Conservation (phyloP, 1,284 basidiomycete species). For the Trichosporon sp. region DNA sequence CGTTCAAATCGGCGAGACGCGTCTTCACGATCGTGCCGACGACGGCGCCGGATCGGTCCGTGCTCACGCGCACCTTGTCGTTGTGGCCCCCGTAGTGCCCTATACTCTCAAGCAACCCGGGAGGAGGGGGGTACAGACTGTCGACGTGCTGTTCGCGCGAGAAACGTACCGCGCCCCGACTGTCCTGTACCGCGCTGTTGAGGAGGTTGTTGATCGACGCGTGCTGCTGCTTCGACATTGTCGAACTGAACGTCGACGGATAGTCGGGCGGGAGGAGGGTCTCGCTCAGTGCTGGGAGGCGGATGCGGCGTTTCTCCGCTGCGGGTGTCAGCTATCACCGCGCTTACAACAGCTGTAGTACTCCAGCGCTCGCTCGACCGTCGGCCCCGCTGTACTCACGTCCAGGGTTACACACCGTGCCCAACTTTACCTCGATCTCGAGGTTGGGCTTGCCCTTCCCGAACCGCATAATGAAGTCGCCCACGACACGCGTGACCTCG, state of each 20-base stretch:
- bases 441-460: slow-evolving; percentile 57
- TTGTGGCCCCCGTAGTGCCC: slow-evolving; percentile 21
- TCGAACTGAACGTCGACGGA: slow-evolving; percentile 75
- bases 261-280: slow-evolving; percentile 62
- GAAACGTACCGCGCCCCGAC: slow-evolving; percentile 67
- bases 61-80: slow-evolving; percentile 77
- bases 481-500: slow-evolving; percentile 88
- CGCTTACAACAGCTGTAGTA: too few species aligned
- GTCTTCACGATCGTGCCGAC: slow-evolving; percentile 68
- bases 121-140: slow-evolving; percentile 66
- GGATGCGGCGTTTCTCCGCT: slow-evolving; percentile 59
- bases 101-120: neutral
- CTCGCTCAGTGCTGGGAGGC: slow-evolving; percentile 75
- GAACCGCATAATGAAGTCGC: slow-evolving; percentile 72
- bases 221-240: slow-evolving; percentile 84
- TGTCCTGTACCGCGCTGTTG: slow-evolving; percentile 63
- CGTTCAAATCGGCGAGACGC: slow-evolving; percentile 82
- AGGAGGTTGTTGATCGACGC: slow-evolving; percentile 80
- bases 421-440: slow-evolving; percentile 91
- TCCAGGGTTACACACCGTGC: slow-evolving; percentile 67
- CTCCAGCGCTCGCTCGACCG: too few species aligned
- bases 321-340: slow-evolving; percentile 7
- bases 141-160: slow-evolving; percentile 78
- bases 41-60: slow-evolving; percentile 71
- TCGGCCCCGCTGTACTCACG: slow-evolving; percentile 7